phyloP scores from a whole-genome alignment of 75 land plant species.

The Pinus tabuliformis region DNA sequence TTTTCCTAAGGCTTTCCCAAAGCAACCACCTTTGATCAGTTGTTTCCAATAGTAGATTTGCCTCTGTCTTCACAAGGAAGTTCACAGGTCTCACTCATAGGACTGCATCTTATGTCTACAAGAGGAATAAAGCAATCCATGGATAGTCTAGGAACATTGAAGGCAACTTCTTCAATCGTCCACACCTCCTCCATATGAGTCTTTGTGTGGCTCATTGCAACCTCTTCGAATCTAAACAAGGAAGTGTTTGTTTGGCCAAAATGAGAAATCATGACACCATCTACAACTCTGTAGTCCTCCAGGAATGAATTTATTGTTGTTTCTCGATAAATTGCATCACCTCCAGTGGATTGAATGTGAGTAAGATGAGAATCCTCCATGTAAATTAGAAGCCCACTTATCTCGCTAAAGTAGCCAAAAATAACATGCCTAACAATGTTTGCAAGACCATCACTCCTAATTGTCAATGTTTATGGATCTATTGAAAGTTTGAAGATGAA shows the following conservation, averaged over 20 bases:
- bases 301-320: slow-evolving; percentile 33
- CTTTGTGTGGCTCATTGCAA: slow-evolving; percentile 34
- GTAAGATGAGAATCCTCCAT: slow-evolving; percentile 48
- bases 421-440: slow-evolving; percentile 45
- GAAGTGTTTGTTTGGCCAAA: slow-evolving; percentile 31
- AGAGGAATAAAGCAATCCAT: slow-evolving; percentile 49
- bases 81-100: too few species aligned
- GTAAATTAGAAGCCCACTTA: slow-evolving; percentile 6
- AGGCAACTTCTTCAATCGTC: slow-evolving; percentile 49
- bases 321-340: slow-evolving; percentile 34
- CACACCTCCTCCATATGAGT: slow-evolving; percentile 52
- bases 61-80: background rate
- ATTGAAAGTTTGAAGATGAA: too few species aligned
- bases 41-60: too few species aligned
- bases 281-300: slow-evolving; percentile 36
- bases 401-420: slow-evolving; percentile 44
- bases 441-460: slow-evolving; percentile 17
- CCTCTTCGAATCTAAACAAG: slow-evolving; percentile 42
- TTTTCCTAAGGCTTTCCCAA: slow-evolving; percentile 31
- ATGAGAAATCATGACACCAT: slow-evolving; percentile 42
- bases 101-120: slow-evolving; percentile 12
- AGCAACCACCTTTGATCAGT: slow-evolving; percentile 35
- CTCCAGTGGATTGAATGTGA: slow-evolving; percentile 33
- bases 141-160: slow-evolving; percentile 43
- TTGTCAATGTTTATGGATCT: too few species aligned